Base-by-base conservation (phyloP, 2,329 filamentous ascomycete genomes). In the Calonectria montana region DNA sequence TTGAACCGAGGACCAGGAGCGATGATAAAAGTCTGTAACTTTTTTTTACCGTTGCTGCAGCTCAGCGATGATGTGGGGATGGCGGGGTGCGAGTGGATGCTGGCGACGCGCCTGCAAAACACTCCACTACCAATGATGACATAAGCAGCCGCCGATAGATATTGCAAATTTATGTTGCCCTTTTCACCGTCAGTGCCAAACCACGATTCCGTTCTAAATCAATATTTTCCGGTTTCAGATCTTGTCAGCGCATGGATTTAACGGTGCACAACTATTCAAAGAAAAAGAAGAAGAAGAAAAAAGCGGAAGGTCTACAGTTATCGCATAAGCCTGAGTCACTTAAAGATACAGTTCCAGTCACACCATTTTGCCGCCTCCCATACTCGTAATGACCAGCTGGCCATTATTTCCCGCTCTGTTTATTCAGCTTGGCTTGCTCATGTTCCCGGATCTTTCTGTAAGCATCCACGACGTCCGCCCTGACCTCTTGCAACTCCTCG, bases 371-470 rank as follows among this genome's bases (percentile, higher is more conserved):
- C 31, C 37, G 25, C 13, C 16, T 27, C 1, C 39, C n/a, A 5
- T 37, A 18, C 8, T 21, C 53, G n/a, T 27, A 25, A 8, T 27
- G 1, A 25, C 27, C 18, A 29, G 3, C 12, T n/a, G 7, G 21
- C 18, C 21, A 15, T 43, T 25, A 67, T 37, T 35, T 29, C 7
- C 41, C 25, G 35, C 13, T 35, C 25, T 39, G n/a, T 31, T 62
- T 55, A 39, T 57, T 59, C 65, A 83, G 63, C 67, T 83, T 84
- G 43, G 81, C 80, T 70, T 84, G 83, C 71, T 84, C 82, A 47
- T 83, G 80, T 65, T 84, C 81, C 50, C 80, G 75, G 47, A 84
- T 83, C 72, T 81, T 83, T 50, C 83, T 79, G 69, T 84, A 84
- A n/a, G 83, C 81, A 53, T 84, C 82, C 57, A 85, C 70, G 39